These are phyloP conservation scores for Tuber calosporum DNA, from an alignment of 495 filamentous ascomycete genomes.

Conservation along the genomic window DNA sequence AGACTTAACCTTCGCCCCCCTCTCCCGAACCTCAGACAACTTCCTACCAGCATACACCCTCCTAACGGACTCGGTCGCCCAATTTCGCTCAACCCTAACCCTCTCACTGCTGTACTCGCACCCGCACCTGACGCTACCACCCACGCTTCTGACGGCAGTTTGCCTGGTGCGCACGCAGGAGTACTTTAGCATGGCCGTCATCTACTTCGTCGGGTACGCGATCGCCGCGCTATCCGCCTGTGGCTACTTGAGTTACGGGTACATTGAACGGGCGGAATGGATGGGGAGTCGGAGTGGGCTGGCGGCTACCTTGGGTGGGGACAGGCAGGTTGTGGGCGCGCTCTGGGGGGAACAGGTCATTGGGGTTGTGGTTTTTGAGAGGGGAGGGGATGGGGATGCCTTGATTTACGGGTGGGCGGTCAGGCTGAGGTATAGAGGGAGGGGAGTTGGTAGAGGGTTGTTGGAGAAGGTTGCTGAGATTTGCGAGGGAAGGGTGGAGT, in stretches of 20 bases:
- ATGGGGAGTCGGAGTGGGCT: constrained; percentile 49
- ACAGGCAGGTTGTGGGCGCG: constrained; percentile 49
- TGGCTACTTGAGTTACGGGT: constrained; percentile 45
- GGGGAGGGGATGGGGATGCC: constrained; percentile 46
- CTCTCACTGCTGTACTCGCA: constrained; percentile 50
- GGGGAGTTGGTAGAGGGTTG: constrained; percentile 61
- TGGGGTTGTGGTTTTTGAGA: constrained; percentile 47
- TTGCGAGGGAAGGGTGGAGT: constrained; percentile 11
- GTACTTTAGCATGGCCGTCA: constrained; percentile 43
- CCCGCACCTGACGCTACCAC: constrained; percentile 44
- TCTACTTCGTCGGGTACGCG: constrained; percentile 46
- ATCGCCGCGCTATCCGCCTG: constrained; percentile 47
- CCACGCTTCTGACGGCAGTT: constrained; percentile 43
- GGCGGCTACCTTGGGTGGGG: constrained; percentile 41
- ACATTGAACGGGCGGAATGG: constrained; percentile 51
- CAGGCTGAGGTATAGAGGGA: constrained; percentile 55
- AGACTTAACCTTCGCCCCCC: constrained; percentile 27
- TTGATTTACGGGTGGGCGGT: constrained; percentile 73
- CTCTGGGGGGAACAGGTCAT: constrained; percentile 54
- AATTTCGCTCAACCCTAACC: constrained; percentile 56
- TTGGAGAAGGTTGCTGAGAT: constrained; percentile 43
- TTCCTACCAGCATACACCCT: constrained; percentile 48
- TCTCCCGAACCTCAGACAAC: constrained; percentile 42
- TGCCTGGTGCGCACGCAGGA: constrained; percentile 39
- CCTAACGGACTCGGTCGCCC: constrained; percentile 55